Evolutionary conservation across 495 filamentous ascomycete genomes (phyloP).

Genomic region (Talaromyces liani): DNA sequence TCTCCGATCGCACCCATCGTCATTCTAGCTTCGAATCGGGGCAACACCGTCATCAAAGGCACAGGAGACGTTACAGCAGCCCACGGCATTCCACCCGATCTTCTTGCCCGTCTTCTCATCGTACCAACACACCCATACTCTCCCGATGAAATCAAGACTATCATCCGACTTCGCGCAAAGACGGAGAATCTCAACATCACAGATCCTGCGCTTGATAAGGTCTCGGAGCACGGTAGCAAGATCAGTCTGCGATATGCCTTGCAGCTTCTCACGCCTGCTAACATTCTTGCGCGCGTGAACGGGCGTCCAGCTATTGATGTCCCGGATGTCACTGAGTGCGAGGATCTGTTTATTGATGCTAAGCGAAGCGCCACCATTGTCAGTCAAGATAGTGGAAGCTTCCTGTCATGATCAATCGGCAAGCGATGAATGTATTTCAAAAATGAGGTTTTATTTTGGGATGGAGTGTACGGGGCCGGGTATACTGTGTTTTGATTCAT

Average conservation of each 20-base stretch:
- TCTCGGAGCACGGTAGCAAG: conserved; percentile 75
- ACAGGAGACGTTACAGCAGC: conserved; percentile 76
- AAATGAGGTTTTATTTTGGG: conserved; percentile 1
- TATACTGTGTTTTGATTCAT: background rate
- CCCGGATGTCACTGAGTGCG: conserved; percentile 79
- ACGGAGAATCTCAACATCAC: conserved; percentile 75
- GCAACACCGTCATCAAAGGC: conserved; percentile 80
- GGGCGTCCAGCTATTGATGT: conserved; percentile 68
- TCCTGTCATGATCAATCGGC: conserved; percentile 41
- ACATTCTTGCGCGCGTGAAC: conserved; percentile 60
- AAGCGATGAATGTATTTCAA: background rate
- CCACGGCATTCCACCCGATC: conserved; percentile 88
- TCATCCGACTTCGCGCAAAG: conserved; percentile 72
- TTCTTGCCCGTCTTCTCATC: conserved; percentile 87
- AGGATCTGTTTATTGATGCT: conserved; percentile 85
- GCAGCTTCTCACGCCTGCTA: conserved; percentile 84
- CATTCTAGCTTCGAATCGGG: conserved; percentile 93
- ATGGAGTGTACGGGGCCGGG: background rate
- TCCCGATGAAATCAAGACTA: conserved; percentile 78
- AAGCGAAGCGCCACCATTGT: conserved; percentile 71
- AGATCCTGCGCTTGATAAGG: conserved; percentile 74
- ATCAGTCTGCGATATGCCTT: conserved; percentile 88
- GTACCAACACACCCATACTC: conserved; percentile 85
- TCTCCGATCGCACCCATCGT: conserved; percentile 90
- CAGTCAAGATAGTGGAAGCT: conserved; percentile 54